A percentile compares a stretch with the other conserved stretches of the same genome.
Evolutionary conservation across 1,284 basidiomycete species (phyloP).

Genomic region (Entoloma clypeatum): DNA sequence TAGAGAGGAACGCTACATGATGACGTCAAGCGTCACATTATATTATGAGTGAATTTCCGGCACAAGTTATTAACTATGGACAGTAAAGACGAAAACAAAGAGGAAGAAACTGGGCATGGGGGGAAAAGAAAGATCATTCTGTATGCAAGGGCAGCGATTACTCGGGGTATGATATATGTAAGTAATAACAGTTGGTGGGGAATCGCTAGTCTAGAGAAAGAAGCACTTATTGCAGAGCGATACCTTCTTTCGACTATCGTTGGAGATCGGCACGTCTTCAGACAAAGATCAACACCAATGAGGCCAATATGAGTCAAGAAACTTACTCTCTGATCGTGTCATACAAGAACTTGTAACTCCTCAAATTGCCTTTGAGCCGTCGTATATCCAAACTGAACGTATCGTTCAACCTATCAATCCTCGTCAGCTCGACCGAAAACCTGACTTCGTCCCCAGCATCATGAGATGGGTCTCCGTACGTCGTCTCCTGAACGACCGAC

Average conservation of each 20-base stretch:
- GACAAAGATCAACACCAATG: constrained; percentile 3
- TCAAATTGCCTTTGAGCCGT: constrained; percentile 85
- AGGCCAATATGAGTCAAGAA: constrained; percentile 5
- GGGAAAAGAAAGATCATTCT: no score
- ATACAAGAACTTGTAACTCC: constrained; percentile 93
- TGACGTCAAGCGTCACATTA: no score
- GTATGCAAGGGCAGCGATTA: no score
- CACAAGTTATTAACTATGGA: no score
- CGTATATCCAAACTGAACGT: constrained; percentile 89
- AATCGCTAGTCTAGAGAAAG: no score
- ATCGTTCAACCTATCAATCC: constrained; percentile 82
- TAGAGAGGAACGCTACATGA: no score
- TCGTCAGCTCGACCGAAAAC: constrained; percentile 88
- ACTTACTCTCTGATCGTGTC: constrained; percentile 85
- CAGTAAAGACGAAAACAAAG: no score
- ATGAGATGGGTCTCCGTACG: constrained; percentile 74
- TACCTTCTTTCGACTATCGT: constrained; percentile 17
- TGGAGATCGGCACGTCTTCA: constrained; percentile 27
- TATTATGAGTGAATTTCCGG: no score
- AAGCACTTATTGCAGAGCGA: not conserved
- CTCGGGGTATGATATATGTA: not conserved
- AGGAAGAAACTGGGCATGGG: no score
- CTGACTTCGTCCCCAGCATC: constrained; percentile 92
- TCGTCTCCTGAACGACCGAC: constrained; percentile 41
- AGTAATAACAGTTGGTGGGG: no score